Evolutionary conservation across 2,329 filamentous ascomycete genomes (phyloP), one percentile per base, ranked within the genome.

Genomic region (Aureobasidium sp.): DNA sequence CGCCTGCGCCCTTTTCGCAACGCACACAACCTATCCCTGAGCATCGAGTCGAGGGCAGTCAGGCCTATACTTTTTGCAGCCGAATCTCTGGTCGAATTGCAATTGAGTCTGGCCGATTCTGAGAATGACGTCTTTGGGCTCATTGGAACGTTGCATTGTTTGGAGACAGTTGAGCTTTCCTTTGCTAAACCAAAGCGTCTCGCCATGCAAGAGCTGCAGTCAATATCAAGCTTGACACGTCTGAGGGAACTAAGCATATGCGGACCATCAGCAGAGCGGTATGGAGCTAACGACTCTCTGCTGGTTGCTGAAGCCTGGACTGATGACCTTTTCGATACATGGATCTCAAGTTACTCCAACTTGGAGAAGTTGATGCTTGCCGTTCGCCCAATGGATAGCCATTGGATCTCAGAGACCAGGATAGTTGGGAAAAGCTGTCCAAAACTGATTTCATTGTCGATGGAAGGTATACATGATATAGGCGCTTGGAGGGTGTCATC

Each of bases 391-490:
- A 12, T 25, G 20, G 20, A 11, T n/a, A 57, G 53, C 12, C 53
- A 57, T 6, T 57, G 53, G 53, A 57, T 57, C 8, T 45, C 53
- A 3, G 53, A 57, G 20, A 57, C 53, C 1, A 57, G 53, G 4
- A 15, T 47, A 6, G n/a, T 57, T n/a, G 53, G 39, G 2, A 37
- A 45, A 9, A 57, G 36, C 14, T 57, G 53, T 36, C n/a, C 41
- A 15, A 25, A 57, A 5, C 8, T 57, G n/a, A 47, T 8, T 2
- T 20, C 22, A 1, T 34, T 57, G 17, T 44, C 31, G 4, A 57
- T 57, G 53, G 34, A 27, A 5, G 53, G 53, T 17, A 34, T 57
- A 45, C 53, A 57, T n/a, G 53, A 57, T 20, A 57, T 57, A 3
- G 53, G 53, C 2, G 27, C 29, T 25, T 57, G 53, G 53, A 36